Evolutionary conservation across 345 rosid genomes (phyloP).

Genomic region (Eucalyptus erythrocorys): DNA sequence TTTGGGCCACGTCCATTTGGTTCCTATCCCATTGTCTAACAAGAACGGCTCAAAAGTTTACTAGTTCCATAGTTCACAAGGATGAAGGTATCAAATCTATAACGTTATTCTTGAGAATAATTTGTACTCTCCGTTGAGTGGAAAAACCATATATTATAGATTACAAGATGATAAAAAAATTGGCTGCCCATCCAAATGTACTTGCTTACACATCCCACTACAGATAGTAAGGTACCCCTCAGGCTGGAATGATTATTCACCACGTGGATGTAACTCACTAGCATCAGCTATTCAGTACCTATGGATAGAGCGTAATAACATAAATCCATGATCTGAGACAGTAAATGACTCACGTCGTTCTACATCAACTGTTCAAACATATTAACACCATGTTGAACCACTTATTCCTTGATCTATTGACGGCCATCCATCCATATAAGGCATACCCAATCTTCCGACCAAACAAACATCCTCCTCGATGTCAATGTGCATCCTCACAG

Average conservation of each 20-base stretch:
- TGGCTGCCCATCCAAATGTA: not conserved
- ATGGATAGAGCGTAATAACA: not conserved
- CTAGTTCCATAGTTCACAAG: not conserved
- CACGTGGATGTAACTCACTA: not conserved
- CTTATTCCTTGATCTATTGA: not conserved
- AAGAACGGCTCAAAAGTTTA: not conserved
- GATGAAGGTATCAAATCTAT: not conserved
- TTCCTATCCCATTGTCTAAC: not conserved
- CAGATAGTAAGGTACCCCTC: not conserved
- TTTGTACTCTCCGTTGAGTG: not conserved
- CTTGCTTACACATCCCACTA: not conserved
- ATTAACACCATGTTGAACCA: not conserved
- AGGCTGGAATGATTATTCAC: not conserved
- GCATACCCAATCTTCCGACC: not conserved
- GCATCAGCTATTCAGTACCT: not conserved
- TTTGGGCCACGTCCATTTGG: not conserved
- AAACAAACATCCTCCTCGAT: not conserved
- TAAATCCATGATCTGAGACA: not conserved
- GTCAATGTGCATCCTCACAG: not conserved
- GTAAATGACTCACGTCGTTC: not conserved
- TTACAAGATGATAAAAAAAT: not conserved
- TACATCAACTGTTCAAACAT: not conserved
- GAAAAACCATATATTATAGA: not conserved
- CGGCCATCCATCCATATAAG: not conserved
- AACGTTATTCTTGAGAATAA: not conserved